A percentile compares a stretch with the other conserved stretches of the same genome.
Conservation (phyloP, 108 stramenopile species). For the Pseudonitzschia pungens region DNA sequence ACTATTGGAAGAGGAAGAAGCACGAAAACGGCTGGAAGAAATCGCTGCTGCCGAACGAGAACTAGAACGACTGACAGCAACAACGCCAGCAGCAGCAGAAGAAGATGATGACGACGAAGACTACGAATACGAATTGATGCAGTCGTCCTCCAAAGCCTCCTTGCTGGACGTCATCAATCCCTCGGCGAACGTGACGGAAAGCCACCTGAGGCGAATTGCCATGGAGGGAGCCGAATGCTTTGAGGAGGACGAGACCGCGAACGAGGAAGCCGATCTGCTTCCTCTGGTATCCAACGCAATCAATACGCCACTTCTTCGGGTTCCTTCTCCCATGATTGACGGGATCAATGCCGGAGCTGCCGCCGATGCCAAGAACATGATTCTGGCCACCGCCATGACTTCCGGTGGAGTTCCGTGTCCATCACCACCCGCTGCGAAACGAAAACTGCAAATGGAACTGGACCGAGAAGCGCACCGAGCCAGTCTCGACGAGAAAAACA, state of each 20-base stretch:
- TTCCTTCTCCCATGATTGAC: conserved; percentile 1
- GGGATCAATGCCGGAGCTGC: not conserved
- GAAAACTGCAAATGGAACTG: conserved; percentile 15
- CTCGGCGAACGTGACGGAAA: conserved; percentile 6
- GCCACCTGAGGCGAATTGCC: conserved; percentile 12
- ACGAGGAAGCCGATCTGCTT: not conserved
- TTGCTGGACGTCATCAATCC: conserved; percentile 14
- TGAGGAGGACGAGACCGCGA: not conserved
- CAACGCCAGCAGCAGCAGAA: conserved; percentile 13
- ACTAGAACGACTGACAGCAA: not conserved
- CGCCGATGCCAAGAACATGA: not conserved
- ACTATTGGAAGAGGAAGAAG: not conserved
- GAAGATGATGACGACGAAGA: not conserved
- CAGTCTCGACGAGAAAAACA: conserved; percentile 15
- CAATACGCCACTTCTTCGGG: not conserved
- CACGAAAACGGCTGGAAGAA: conserved; percentile 5
- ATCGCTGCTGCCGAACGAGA: not conserved
- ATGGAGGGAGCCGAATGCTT: conserved; percentile 6
- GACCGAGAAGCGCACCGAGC: conserved; percentile 18
- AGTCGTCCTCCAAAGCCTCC: not conserved
- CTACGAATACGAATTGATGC: not conserved
- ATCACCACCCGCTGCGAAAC: not conserved
- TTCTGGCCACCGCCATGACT: not conserved
- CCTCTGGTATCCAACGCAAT: not conserved
- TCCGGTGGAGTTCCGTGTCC: not conserved